Conservation (phyloP, 2,329 filamentous ascomycete species). For the Phaeophleospora eucalypticola region DNA sequence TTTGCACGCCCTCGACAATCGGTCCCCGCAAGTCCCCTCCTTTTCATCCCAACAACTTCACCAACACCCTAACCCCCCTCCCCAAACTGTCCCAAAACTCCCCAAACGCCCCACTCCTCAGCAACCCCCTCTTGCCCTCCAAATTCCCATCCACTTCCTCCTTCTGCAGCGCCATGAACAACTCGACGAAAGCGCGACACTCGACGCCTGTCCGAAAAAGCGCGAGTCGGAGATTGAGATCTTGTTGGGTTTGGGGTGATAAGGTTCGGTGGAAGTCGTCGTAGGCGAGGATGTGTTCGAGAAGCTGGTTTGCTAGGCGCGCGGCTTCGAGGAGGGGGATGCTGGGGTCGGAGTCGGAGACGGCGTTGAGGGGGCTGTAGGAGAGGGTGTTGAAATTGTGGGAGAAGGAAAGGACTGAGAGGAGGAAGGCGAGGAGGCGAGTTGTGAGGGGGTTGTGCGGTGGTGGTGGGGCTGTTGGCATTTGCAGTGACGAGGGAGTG, state of each 20-base stretch:
- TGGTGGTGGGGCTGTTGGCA: too few species aligned
- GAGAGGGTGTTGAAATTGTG: not conserved
- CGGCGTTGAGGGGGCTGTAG: not conserved
- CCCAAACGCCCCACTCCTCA: not conserved
- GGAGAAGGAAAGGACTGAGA: not conserved
- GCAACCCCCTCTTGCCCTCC: not conserved
- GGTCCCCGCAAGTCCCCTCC: too few species aligned
- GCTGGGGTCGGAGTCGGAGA: not conserved
- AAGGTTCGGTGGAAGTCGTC: too few species aligned
- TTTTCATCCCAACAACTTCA: too few species aligned
- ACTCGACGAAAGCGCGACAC: slow-evolving; percentile 1
- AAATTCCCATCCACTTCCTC: not conserved
- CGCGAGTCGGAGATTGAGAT: not conserved
- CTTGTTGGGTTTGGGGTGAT: too few species aligned
- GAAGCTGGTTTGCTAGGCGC: slow-evolving; percentile 1
- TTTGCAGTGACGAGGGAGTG: too few species aligned
- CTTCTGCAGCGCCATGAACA: not conserved
- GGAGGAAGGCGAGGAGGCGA: not conserved
- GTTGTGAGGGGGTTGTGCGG: not conserved
- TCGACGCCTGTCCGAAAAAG: not conserved
- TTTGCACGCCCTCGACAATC: too few species aligned
- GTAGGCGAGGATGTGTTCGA: slow-evolving; percentile 4
- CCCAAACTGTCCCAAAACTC: not conserved
- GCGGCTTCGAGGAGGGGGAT: slow-evolving; percentile 1
- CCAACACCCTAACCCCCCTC: too few species aligned